Base-by-base conservation (phyloP, 768 basidiomycete species). In the Phaeotremella skinneri region DNA sequence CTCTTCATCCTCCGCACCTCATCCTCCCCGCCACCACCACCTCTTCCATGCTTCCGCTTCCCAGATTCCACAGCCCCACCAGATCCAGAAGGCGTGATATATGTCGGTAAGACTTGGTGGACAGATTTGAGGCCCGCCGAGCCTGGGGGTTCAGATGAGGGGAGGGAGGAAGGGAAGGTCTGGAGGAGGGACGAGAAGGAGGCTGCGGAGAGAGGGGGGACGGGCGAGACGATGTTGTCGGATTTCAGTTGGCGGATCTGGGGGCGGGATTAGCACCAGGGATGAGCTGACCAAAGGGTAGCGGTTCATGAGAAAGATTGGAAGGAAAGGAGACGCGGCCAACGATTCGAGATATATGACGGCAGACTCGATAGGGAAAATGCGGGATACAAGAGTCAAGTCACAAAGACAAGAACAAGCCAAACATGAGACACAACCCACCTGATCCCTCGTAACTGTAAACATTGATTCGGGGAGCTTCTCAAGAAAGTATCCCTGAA, bases 391-490 rank as follows among this genome's bases (percentile, higher is more conserved):
- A n/a, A n/a, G n/a, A n/a, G n/a, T n/a, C n/a, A n/a, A n/a, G n/a
- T n/a, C n/a, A n/a, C n/a, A n/a, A n/a, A n/a, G n/a, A n/a, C n/a
- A n/a, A n/a, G n/a, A n/a, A n/a, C n/a, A n/a, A n/a, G n/a, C n/a
- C n/a, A n/a, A 42, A 49, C 14, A 25, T 14, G 25, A 54, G 16
- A 52, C 16, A 53, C 70, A n/a, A 62, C 68, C 42, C 26, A 87
- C 88, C 80, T 89, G 87, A 60, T 83, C 82, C 31, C 83, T 80
- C 14, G 88, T 88, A 17, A 89, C 66, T 0, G 88, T 88, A 61
- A 89, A 85, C 20, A 87, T 63, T 58, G 83, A 86, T 17, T 78
- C 70, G 0, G 87, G 88, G 11, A 89, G 76, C 55, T 76, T 79
- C 76, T 89, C 87, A 51, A 88, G 69, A 34, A 89, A 67, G 23